Percentiles rank a stretch among this genome's conserved stretches.
These are phyloP conservation scores for Echinochloa phyllopogon DNA, from an alignment of 176 grass and related monocot genomes.

Conservation along the genomic window DNA sequence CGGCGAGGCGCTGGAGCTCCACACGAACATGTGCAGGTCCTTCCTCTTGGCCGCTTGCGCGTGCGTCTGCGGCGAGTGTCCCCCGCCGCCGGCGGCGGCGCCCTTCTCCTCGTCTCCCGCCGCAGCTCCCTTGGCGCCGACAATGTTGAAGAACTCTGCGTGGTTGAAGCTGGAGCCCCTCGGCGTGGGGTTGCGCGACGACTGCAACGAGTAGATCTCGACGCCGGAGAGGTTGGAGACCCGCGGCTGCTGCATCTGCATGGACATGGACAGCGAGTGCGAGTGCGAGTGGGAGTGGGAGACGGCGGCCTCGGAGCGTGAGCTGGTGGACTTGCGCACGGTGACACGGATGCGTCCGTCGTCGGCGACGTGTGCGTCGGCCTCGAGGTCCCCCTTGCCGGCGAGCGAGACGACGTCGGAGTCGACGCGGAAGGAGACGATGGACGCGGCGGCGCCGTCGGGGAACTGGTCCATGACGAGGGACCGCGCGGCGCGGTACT, in stretches of 20 bases:
- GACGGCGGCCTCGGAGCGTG: constrained; percentile 58
- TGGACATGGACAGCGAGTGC: constrained; percentile 35
- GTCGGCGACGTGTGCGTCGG: constrained; percentile 56
- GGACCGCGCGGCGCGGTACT: constrained; percentile 63
- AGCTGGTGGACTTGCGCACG: constrained; percentile 82
- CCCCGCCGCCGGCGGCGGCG: not conserved
- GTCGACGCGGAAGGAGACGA: constrained; percentile 87
- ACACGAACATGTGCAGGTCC: constrained; percentile 98
- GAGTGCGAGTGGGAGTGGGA: constrained; percentile 60
- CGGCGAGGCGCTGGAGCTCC: constrained; percentile 98
- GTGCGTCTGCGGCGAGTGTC: constrained; percentile 51
- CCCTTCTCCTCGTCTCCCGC: constrained; percentile 72
- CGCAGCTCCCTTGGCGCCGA: constrained; percentile 33
- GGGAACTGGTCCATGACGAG: constrained; percentile 87
- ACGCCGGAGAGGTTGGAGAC: constrained; percentile 86
- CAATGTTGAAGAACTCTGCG: constrained; percentile 89
- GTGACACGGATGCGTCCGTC: constrained; percentile 66
- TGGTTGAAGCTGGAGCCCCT: constrained; percentile 89
- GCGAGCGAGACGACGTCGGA: constrained; percentile 90
- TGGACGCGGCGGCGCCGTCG: constrained; percentile 67
- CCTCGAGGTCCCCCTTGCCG: constrained; percentile 55
- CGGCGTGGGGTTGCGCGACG: constrained; percentile 89
- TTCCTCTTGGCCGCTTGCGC: constrained; percentile 59
- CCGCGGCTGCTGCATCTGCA: constrained; percentile 55
- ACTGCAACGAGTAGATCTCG: constrained; percentile 92